phyloP scores from a whole-genome alignment of 257 asterid genomes.

The Salvia hispanica region DNA sequence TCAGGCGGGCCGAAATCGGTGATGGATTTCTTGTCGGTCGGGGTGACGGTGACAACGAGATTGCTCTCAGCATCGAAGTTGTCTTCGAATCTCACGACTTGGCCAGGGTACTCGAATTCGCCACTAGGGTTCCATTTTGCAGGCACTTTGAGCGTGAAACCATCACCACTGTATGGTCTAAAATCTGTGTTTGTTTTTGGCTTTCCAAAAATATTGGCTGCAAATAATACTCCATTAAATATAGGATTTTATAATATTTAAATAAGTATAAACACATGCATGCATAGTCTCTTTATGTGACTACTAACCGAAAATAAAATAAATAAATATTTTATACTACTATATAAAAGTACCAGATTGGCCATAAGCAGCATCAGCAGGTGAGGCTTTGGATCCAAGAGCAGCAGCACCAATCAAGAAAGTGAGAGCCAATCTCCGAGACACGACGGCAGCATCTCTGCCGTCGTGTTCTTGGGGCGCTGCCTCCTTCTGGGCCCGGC shows the following conservation, averaged over 20 bases:
- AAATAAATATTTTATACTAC: too few relatives aligned
- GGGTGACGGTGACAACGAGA: slow-evolving; percentile 56
- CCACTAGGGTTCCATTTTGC: slow-evolving; percentile 83
- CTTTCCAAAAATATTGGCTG: slow-evolving; percentile 84
- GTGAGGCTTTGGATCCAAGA: slow-evolving; percentile 68
- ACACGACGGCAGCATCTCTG: slow-evolving; percentile 30
- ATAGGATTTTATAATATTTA: too few relatives aligned
- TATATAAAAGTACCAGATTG: slow-evolving; percentile 65
- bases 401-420: slow-evolving; percentile 70
- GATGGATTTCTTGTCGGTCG: slow-evolving; percentile 80
- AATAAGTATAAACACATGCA: too few relatives aligned
- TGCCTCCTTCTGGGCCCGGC: slow-evolving; percentile 58
- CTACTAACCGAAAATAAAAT: too few relatives aligned
- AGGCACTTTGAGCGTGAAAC: slow-evolving; percentile 61
- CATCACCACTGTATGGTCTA: slow-evolving; percentile 50
- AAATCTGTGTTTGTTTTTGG: slow-evolving; percentile 71
- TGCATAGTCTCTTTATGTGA: too few relatives aligned
- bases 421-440: slow-evolving; percentile 68
- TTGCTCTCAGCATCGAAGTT: slow-evolving; percentile 74
- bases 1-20: slow-evolving; percentile 76
- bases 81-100: slow-evolving; percentile 80
- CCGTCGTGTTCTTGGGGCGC: slow-evolving; percentile 20
- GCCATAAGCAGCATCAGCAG: slow-evolving; percentile 90
- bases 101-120: slow-evolving; percentile 73
- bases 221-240: slow-evolving; percentile 11